Percentiles rank a stretch among this genome's conserved stretches.
Evolutionary conservation across 1,139 yeast genomes (phyloP).

Genomic region (Kodamaea alishanica): DNA sequence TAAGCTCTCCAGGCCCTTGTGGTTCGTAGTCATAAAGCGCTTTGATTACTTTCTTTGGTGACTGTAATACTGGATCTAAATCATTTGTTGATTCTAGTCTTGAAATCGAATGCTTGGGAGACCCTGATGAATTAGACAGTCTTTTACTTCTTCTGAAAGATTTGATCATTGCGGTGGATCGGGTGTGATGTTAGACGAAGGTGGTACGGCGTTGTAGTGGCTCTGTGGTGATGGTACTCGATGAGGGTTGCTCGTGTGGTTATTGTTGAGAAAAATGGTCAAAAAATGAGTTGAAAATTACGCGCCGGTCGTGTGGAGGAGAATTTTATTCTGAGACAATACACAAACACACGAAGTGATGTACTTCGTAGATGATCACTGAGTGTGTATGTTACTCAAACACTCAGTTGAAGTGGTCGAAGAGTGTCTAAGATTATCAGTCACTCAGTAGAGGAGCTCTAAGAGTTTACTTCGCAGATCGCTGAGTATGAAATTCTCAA

Average conservation of each 20-base stretch:
- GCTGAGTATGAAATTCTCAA: no score
- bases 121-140: slow-evolving; percentile 34
- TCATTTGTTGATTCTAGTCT: slow-evolving; percentile 24
- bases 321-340: no score
- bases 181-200: neutral
- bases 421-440: no score
- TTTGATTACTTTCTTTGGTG: slow-evolving; percentile 79
- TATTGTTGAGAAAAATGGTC: slow-evolving; percentile 1
- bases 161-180: slow-evolving; percentile 30
- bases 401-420: no score
- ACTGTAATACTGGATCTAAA: slow-evolving; percentile 27
- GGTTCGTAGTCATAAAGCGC: slow-evolving; percentile 78
- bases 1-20: slow-evolving; percentile 78
- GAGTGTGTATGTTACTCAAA: no score
- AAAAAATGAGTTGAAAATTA: no score
- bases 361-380: no score
- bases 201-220: neutral
- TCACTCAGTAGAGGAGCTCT: no score
- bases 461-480: no score
- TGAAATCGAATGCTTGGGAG: slow-evolving; percentile 37
- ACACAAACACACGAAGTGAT: no score
- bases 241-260: slow-evolving; percentile 1
- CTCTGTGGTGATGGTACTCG: neutral
- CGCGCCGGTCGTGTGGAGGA: no score
- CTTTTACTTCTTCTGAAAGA: slow-evolving; percentile 44